These are phyloP conservation scores for Microsporum canis DNA, from an alignment of 2,329 filamentous ascomycete genomes.

Conservation along the genomic window DNA sequence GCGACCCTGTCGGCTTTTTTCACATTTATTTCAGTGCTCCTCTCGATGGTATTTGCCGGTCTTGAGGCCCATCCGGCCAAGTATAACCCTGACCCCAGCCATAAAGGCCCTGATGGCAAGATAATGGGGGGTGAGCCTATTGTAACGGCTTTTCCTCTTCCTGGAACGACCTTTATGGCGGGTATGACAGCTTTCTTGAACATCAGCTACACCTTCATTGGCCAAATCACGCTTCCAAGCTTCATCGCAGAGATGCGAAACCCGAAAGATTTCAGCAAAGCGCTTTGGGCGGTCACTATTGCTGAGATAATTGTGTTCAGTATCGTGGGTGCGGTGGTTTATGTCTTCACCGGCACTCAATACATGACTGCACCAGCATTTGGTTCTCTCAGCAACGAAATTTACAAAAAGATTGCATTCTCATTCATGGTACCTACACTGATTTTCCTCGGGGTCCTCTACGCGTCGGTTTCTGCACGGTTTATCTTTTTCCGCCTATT, in stretches of 20 bases:
- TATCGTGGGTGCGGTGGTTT: slow-evolving; percentile 67
- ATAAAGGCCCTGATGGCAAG: slow-evolving; percentile 19
- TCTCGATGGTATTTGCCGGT: slow-evolving; percentile 72
- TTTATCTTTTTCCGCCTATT: slow-evolving; percentile 91
- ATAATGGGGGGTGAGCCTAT: slow-evolving; percentile 48
- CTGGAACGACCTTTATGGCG: slow-evolving; percentile 65
- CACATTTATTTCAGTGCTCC: slow-evolving; percentile 77
- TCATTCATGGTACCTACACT: slow-evolving; percentile 93
- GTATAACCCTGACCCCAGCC: slow-evolving; percentile 44
- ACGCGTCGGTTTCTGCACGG: slow-evolving; percentile 77
- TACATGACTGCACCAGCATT: slow-evolving; percentile 85
- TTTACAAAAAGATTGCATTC: slow-evolving; percentile 80
- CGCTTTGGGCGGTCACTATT: slow-evolving; percentile 80
- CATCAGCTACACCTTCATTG: slow-evolving; percentile 93
- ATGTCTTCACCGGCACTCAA: slow-evolving; percentile 78
- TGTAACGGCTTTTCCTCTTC: slow-evolving; percentile 56
- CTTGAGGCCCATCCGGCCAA: slow-evolving; percentile 62
- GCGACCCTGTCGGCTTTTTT: slow-evolving; percentile 72
- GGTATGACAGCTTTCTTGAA: slow-evolving; percentile 86
- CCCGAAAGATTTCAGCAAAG: slow-evolving; percentile 77
- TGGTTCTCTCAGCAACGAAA: slow-evolving; percentile 59
- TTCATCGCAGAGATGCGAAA: slow-evolving; percentile 92
- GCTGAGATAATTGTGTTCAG: slow-evolving; percentile 79
- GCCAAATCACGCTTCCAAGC: slow-evolving; percentile 83
- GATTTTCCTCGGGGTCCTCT: slow-evolving; percentile 82